Evolutionary conservation across 495 filamentous ascomycete genomes (phyloP), one percentile per base, ranked within the genome.

Genomic region (Talaromyces ruber): DNA sequence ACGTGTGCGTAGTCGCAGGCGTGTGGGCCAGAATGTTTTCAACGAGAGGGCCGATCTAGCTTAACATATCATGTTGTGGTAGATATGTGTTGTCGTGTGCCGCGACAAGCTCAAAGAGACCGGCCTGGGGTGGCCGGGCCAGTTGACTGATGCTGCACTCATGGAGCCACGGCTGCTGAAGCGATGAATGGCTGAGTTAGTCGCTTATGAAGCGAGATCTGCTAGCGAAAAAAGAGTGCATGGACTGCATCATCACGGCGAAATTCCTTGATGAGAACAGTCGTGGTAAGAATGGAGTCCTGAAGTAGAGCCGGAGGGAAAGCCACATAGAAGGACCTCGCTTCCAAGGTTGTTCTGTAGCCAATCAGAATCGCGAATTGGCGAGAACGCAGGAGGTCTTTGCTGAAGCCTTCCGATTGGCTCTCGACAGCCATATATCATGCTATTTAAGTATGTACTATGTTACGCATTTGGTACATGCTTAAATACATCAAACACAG

Each of bases 331-430:
- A 21, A 21, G 6, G 47, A 28, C 4, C 29, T 58, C 56, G 30
- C 30, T 43, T 37, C 30, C 30, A 58, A 14, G 22, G 29, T 58
- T 58, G 18, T 58, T 16, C 37, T 6, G 28, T 58, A 57, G 18
- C 73, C 75, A 79, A 79, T 79, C 71, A 76, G 39, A 67, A 21
- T 14, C 2, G 21, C 37, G 47, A 45, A 55, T 79, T 78, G 68
- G 75, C 76, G 76, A 79, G 72, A 64, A 28, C 56, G 47, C 52
- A 55, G 52, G 24, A 29, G n/a, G 54, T 22, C 54, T 16, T 30
- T 14, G 58, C 18, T 34, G 24, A 30, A 34, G 51, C 51, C 5
- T 30, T 14, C 54, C 54, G 54, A 57, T 57, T 57, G 54, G 54
- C 21, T 52, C 21, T 22, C 50, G 6, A 16, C 16, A 14, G 30